Evolutionary conservation across 2,329 filamentous ascomycete species (phyloP).

Genomic region (Ophiocordyceps camponoti-floridani): DNA sequence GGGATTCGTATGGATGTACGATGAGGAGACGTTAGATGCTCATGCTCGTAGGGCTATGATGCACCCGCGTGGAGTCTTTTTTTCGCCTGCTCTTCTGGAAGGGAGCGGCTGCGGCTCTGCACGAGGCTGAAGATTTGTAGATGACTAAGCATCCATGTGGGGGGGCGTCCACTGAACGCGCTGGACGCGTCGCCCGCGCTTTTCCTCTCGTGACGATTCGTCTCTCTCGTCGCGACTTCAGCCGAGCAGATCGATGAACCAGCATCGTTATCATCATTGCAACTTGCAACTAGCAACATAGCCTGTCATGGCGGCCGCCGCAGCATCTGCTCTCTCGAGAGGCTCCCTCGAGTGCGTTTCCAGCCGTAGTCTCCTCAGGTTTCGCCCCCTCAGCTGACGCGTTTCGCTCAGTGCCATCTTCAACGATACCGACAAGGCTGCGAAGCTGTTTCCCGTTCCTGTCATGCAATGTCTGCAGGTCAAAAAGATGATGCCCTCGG

Average conservation of each 20-base stretch:
- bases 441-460: slow-evolving; percentile 44
- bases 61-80: too few relatives aligned
- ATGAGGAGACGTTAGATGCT: too few relatives aligned
- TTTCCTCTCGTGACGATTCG: too few relatives aligned
- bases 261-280: neutral
- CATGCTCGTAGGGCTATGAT: too few relatives aligned
- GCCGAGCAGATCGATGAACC: neutral
- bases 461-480: slow-evolving; percentile 88
- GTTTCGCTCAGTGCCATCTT: slow-evolving; percentile 55
- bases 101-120: too few relatives aligned
- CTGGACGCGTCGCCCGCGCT: neutral
- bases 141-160: too few relatives aligned
- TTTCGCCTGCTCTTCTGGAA: too few relatives aligned
- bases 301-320: slow-evolving; percentile 4
- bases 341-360: slow-evolving; percentile 28
- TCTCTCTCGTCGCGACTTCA: neutral
- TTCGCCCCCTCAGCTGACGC: neutral
- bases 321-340: slow-evolving; percentile 23
- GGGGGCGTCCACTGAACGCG: slow-evolving; percentile 7
- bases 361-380: neutral
- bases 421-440: slow-evolving; percentile 43
- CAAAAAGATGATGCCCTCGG: slow-evolving; percentile 59
- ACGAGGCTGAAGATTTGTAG: too few relatives aligned
- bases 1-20: too few relatives aligned
- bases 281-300: neutral